A percentile compares a stretch with the other conserved stretches of the same genome.
phyloP scores from a whole-genome alignment of 805 yeast species.

The Metschnikowia lunata region DNA sequence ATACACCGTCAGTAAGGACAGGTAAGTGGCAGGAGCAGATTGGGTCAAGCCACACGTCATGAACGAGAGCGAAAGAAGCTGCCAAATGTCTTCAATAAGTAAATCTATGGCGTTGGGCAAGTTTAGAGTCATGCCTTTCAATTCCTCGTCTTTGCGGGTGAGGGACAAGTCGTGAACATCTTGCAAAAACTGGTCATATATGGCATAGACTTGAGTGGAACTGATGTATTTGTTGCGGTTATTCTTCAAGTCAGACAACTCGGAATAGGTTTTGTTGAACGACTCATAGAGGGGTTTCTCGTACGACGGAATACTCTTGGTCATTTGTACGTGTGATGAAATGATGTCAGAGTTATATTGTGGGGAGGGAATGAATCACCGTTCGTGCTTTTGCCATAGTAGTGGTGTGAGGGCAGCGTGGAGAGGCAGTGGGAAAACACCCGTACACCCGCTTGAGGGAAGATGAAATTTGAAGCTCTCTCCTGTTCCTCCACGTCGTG shows the following conservation, averaged over 20 bases:
- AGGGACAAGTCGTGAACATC: constrained; percentile 50
- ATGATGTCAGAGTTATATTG: too few relatives aligned
- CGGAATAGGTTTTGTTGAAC: constrained; percentile 24
- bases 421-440: too few relatives aligned
- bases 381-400: too few relatives aligned
- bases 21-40: constrained; percentile 91
- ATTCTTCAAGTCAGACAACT: constrained; percentile 43
- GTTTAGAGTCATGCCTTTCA: constrained; percentile 31
- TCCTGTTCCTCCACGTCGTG: too few relatives aligned
- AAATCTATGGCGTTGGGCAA: constrained; percentile 60
- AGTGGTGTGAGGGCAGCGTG: too few relatives aligned
- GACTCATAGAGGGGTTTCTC: constrained; percentile 32
- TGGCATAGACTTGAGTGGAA: constrained; percentile 59
- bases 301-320: constrained; percentile 28
- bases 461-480: too few relatives aligned
- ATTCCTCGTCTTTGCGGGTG: constrained; percentile 47
- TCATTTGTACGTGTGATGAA: constrained; percentile 5
- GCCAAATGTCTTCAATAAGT: constrained; percentile 84
- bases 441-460: too few relatives aligned
- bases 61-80: constrained; percentile 77
- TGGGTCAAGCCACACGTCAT: constrained; percentile 88
- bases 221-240: constrained; percentile 62
- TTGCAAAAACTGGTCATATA: constrained; percentile 55
- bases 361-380: too few relatives aligned
- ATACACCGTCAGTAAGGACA: constrained; percentile 81